Conservation (phyloP, 345 rosid species). For the Carallia pectinifolia region DNA sequence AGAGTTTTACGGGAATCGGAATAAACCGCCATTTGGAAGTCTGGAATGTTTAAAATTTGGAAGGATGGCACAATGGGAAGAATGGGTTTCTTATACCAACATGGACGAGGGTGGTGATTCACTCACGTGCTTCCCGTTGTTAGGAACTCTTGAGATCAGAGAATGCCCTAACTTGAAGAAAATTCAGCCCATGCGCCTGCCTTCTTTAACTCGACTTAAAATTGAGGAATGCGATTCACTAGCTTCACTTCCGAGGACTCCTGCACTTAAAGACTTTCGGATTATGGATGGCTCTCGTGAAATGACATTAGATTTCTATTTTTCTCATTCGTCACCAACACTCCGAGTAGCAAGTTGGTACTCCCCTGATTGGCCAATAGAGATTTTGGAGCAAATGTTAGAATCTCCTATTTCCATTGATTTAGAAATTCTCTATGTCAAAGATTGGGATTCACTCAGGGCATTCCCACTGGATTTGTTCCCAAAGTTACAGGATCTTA, state of each 20-base stretch:
- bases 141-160: not conserved
- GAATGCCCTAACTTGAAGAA: not conserved
- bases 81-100: not conserved
- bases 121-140: not conserved
- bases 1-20: not conserved
- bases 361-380: not conserved
- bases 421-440: slow-evolving; percentile 2
- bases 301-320: no score
- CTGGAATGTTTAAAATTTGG: no score
- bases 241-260: not conserved
- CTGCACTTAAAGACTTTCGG: not conserved
- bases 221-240: not conserved
- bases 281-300: not conserved
- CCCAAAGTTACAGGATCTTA: not conserved
- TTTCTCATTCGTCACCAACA: no score
- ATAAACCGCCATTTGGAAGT: no score
- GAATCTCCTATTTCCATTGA: not conserved
- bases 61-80: no score
- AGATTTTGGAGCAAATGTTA: not conserved
- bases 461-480: slow-evolving; percentile 6
- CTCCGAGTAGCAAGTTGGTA: no score
- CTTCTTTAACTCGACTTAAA: slow-evolving; percentile 4
- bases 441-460: not conserved
- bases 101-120: not conserved
- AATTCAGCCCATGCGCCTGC: not conserved